Conservation (phyloP, 371 early-diverging fungal species). For the Cokeromyces recurvatus region DNA sequence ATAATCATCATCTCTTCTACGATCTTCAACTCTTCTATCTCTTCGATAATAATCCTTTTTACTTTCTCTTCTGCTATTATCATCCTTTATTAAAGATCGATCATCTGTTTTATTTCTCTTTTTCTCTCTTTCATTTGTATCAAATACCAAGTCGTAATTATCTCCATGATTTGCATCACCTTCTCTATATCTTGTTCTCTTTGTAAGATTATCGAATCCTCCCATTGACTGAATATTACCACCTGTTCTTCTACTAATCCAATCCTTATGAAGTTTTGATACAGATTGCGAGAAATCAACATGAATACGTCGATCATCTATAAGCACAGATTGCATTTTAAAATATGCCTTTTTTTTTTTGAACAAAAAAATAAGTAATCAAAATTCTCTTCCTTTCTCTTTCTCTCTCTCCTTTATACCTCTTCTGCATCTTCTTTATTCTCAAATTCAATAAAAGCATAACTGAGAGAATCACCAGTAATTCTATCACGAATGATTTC, state of each 20-base stretch:
- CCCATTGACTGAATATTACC: conserved; percentile 46
- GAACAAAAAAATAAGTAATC: neutral
- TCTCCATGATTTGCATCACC: conserved; percentile 15
- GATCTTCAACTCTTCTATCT: neutral
- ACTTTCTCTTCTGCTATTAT: conserved; percentile 28
- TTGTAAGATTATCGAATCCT: conserved; percentile 43
- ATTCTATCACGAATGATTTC: conserved; percentile 88
- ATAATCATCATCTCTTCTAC: conserved; percentile 25
- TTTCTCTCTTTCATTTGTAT: conserved; percentile 22
- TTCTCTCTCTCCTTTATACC: conserved; percentile 18
- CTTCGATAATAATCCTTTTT: too few relatives aligned
- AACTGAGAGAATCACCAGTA: conserved; percentile 84
- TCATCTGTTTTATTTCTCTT: conserved; percentile 7
- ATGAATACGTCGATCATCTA: conserved; percentile 95
- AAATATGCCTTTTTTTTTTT: conserved; percentile 84
- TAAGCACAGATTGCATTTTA: conserved; percentile 89
- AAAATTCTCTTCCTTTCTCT: neutral
- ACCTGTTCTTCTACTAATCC: conserved; percentile 53
- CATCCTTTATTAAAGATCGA: conserved; percentile 6
- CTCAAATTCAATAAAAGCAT: conserved; percentile 95
- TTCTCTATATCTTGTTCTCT: conserved; percentile 43
- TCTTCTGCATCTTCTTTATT: conserved; percentile 86
- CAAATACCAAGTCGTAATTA: conserved; percentile 45
- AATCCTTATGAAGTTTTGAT: conserved; percentile 74
- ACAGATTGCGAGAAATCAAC: conserved; percentile 98